phyloP scores from a whole-genome alignment of 2,329 filamentous ascomycete genomes.

The Colletotrichum paranaense region DNA sequence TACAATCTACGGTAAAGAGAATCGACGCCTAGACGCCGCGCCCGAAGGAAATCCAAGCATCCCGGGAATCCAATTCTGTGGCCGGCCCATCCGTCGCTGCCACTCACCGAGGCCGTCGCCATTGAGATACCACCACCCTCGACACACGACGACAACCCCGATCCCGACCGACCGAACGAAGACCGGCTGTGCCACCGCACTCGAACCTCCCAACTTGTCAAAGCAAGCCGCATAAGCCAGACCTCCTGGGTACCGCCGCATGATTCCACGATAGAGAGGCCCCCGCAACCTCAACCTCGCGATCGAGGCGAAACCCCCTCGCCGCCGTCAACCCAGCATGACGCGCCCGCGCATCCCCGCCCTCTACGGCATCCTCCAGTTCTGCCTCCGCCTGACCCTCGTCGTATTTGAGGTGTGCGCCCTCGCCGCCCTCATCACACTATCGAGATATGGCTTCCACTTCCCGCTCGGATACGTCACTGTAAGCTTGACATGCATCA shows the following conservation, averaged over 20 bases:
- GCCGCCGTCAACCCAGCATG: constrained; percentile 22
- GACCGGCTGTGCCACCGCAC: not conserved
- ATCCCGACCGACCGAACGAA: not conserved
- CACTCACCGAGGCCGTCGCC: not conserved
- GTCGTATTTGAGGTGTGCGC: constrained; percentile 37
- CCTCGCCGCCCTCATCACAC: constrained; percentile 35
- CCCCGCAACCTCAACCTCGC: not conserved
- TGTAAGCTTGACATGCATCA: not conserved
- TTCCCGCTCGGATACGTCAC: constrained; percentile 36
- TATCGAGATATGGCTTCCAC: constrained; percentile 32
- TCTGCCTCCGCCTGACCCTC: constrained; percentile 36
- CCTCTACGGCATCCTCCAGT: constrained; percentile 37
- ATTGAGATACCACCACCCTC: not conserved
- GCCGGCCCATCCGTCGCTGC: not conserved
- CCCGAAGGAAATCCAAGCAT: not conserved
- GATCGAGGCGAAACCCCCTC: not conserved
- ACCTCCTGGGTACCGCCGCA: not conserved
- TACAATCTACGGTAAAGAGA: not conserved
- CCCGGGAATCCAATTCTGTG: not conserved
- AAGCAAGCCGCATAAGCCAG: no score
- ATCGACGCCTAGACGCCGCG: not conserved
- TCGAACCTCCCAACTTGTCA: not conserved
- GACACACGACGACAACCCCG: not conserved
- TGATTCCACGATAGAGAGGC: constrained; percentile 23
- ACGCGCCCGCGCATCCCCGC: constrained; percentile 35